Base-by-base conservation (phyloP, 176 grass and related monocot genomes). In the Bromus sterilis region DNA sequence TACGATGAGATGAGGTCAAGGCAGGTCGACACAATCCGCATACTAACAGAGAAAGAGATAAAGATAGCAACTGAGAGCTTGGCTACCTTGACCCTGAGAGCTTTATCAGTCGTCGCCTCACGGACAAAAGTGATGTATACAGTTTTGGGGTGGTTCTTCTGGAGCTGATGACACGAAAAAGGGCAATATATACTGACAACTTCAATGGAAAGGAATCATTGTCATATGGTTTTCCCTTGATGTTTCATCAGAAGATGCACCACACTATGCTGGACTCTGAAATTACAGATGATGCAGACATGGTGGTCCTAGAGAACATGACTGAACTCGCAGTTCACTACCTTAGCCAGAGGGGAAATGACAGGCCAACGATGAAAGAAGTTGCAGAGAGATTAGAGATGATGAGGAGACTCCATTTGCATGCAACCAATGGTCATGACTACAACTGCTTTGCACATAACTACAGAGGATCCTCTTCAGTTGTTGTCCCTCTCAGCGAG, bases 111-210 rank as follows among this genome's bases (percentile, higher is more conserved):
- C 86, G 76, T 20, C 80, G 49, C 25, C 71, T 89, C 18, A 93
- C 87, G 0, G 87, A 93, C n/a, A 93, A 89, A 71, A 92, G 86
- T 9, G 82, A 91, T 18, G 86, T 88, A 16, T 83, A 88, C 72
- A 91, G 86, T 28, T 91, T 78, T 24, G 79, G 90, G 11, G 90
- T 92, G n/a, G 86, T 87, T 58, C 83, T 92, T 36, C 69, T 92
- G 20, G 90, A 92, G 44, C 87, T 92, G 6, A 73, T 89, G 29
- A 87, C 87, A 4, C 59, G 79, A 62, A 80, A 89, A 64, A 93
- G 81, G 71, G 84, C 81, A 18, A 69, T 87, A 1, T 33, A 43
- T 4, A n/a, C 9, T 0, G 58, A 78, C 2, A 55, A 58, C 49
- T 92, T 86, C 40, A 48, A 66, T 20, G 42, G 11, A 20, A 77